phyloP scores from a whole-genome alignment of 345 rosid species.

The Eucalyptus paniculata region DNA sequence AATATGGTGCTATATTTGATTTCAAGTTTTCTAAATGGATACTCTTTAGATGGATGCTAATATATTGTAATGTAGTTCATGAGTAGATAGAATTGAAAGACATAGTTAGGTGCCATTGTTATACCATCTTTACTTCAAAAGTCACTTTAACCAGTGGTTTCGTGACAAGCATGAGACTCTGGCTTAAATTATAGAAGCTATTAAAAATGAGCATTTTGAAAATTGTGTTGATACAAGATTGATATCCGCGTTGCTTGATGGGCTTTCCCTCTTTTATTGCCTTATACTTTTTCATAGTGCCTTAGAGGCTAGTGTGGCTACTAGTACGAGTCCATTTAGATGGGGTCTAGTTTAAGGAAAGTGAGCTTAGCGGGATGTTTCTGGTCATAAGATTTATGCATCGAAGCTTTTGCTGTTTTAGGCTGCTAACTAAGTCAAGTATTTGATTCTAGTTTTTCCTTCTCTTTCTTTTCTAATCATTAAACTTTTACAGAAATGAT shows the following conservation, averaged over 20 bases:
- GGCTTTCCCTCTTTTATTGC: neutral
- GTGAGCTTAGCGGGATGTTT: neutral
- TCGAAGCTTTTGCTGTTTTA: neutral
- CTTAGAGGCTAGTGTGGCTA: neutral
- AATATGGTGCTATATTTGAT: neutral
- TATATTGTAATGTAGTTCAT: neutral
- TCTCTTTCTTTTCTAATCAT: neutral
- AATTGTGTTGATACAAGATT: neutral
- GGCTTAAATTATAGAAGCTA: neutral
- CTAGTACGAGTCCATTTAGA: neutral
- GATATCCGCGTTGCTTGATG: neutral
- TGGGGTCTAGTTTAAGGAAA: neutral
- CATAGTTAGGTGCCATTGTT: neutral
- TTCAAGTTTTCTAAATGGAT: neutral
- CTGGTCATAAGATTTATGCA: neutral
- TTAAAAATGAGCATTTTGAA: neutral
- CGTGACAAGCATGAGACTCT: neutral
- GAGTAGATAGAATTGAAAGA: neutral
- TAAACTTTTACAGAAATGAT: slow-evolving; percentile 5
- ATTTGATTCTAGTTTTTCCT: neutral
- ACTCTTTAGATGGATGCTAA: neutral
- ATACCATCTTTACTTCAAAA: neutral
- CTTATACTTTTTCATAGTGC: neutral
- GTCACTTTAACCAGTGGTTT: neutral
- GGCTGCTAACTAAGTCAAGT: neutral